Conservation (phyloP, 768 basidiomycete species). For the Auriscalpium microsporum region DNA sequence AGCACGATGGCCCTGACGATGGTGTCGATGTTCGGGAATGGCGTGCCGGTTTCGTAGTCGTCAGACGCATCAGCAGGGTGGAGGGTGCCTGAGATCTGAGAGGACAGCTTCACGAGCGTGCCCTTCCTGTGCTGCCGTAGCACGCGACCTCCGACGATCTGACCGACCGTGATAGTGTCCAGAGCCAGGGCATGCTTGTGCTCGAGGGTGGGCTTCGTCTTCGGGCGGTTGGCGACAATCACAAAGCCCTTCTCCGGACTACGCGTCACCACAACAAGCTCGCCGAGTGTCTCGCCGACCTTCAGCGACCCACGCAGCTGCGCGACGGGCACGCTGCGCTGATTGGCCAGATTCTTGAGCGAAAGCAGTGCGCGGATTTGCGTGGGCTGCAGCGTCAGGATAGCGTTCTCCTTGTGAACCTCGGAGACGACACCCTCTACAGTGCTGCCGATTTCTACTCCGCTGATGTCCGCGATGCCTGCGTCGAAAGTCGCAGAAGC, state of each 20-base stretch:
- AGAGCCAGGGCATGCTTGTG: conserved; percentile 49
- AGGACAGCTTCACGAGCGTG: conserved; percentile 66
- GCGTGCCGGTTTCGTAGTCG: conserved; percentile 53
- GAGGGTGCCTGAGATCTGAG: conserved; percentile 64
- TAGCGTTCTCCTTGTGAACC: conserved; percentile 78
- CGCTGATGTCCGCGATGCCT: conserved; percentile 53
- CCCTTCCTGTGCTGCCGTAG: conserved; percentile 65
- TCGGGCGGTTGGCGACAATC: conserved; percentile 70
- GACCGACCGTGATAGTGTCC: conserved; percentile 61
- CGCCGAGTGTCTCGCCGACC: conserved; percentile 60
- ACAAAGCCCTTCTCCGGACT: conserved; percentile 81
- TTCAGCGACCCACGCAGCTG: conserved; percentile 59
- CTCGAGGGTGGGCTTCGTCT: conserved; percentile 39
- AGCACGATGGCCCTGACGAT: conserved; percentile 67
- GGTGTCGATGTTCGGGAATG: conserved; percentile 55
- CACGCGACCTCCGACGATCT: conserved; percentile 75
- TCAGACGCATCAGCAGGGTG: conserved; percentile 80
- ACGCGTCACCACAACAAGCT: conserved; percentile 83
- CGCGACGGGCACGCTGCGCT: conserved; percentile 53
- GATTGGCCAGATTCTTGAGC: conserved; percentile 78
- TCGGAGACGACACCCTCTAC: conserved; percentile 67
- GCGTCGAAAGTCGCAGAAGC: conserved; percentile 45
- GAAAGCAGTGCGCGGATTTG: conserved; percentile 77
- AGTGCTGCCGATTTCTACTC: conserved; percentile 67
- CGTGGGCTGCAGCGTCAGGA: conserved; percentile 64